phyloP scores from a whole-genome alignment of 106 monocot genomes.

The Acorus gramineus region DNA sequence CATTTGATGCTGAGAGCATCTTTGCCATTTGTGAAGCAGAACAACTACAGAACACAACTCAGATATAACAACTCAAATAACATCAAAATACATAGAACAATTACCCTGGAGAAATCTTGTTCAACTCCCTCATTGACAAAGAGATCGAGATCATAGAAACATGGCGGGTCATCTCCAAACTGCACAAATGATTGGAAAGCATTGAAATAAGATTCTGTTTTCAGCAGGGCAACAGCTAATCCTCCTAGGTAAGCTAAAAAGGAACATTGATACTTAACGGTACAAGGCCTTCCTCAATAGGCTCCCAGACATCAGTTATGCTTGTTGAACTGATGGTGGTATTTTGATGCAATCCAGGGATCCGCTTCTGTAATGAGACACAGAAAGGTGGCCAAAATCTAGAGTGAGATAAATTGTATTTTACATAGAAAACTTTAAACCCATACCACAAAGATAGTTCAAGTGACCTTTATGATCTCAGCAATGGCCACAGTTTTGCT shows the following conservation, averaged over 20 bases:
- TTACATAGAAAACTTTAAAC: too few relatives aligned
- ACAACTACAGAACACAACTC: neutral
- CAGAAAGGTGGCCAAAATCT: neutral
- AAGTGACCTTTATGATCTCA: conserved; percentile 75
- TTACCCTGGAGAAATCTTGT: conserved; percentile 68
- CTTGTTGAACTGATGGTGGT: conserved; percentile 76
- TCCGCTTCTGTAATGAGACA: conserved; percentile 50
- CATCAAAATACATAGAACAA: neutral
- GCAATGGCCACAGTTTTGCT: conserved; percentile 82
- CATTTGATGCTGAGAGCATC: too few relatives aligned
- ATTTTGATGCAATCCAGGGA: conserved; percentile 80
- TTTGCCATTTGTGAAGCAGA: too few relatives aligned
- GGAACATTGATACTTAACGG: conserved; percentile 38
- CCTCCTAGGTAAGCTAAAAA: neutral
- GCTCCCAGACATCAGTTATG: conserved; percentile 98
- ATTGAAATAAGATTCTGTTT: neutral
- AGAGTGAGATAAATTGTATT: neutral
- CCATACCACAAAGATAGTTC: too few relatives aligned
- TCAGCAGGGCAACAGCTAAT: neutral
- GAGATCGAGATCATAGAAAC: conserved; percentile 96
- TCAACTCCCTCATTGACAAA: conserved; percentile 48
- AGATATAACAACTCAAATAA: neutral
- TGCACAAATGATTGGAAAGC: conserved; percentile 21
- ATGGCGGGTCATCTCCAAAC: conserved; percentile 88
- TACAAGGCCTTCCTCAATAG: conserved; percentile 95